These are phyloP conservation scores for Aspergillus avenaceus DNA, from an alignment of 495 filamentous ascomycete genomes.

Conservation along the genomic window DNA sequence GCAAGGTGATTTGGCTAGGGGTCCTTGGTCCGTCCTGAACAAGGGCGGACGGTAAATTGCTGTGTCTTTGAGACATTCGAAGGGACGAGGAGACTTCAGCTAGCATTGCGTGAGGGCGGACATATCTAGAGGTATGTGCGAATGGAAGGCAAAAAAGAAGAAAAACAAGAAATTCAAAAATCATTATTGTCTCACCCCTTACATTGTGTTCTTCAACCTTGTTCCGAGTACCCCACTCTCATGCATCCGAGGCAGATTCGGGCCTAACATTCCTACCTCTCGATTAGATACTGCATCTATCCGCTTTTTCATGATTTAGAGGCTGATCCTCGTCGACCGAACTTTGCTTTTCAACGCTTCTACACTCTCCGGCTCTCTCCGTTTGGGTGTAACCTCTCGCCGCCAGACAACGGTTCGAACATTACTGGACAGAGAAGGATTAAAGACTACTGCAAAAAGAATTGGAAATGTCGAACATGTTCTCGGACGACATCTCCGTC, in stretches of 20 bases:
- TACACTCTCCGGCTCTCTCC: constrained; percentile 1
- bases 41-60: constrained; percentile 55
- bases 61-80: constrained; percentile 1
- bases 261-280: not conserved
- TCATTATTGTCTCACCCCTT: constrained; percentile 1
- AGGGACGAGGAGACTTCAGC: not conserved
- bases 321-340: constrained; percentile 10
- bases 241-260: not conserved
- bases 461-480: constrained; percentile 20
- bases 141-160: no score
- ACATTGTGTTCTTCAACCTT: not conserved
- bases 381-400: not conserved
- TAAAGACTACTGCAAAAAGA: not conserved
- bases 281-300: constrained; percentile 14
- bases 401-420: not conserved
- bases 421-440: not conserved
- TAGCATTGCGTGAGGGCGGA: not conserved
- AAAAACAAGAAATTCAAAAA: no score
- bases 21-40: constrained; percentile 55
- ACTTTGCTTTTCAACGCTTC: constrained; percentile 4
- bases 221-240: constrained; percentile 2
- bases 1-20: constrained; percentile 50
- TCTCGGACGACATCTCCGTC: constrained; percentile 39
- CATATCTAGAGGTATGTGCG: not conserved
- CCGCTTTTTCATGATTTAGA: constrained; percentile 15